Base-by-base conservation (phyloP, 108 stramenopile species). In the Schizochytrium sp. region DNA sequence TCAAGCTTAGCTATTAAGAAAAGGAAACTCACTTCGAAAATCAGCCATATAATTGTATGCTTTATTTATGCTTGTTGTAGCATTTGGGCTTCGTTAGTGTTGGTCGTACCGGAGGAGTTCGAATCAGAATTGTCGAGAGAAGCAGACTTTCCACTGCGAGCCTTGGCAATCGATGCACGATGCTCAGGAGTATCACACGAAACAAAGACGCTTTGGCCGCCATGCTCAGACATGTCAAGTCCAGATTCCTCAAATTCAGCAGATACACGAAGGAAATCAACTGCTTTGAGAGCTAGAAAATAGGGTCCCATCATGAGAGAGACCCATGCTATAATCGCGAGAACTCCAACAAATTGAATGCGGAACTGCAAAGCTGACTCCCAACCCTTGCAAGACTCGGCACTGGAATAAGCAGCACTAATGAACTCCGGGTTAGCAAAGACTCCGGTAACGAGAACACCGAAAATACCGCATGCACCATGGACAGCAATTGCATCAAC, bases 241-340 rank as follows among this genome's bases (percentile, higher is more conserved):
- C 92, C 92, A 2, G 58, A 58, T 59, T 89, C 89, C 88, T 92
- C 96, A 64, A 94, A 92, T 88, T 97, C 97, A 88, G 96, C 97
- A 58, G 95, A 56, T 4, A 95, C 94, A 45, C 96, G 96, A 91
- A 96, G 95, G 94, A 95, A 94, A 46, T 94, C 94, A 55, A 93
- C 46, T 3, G 61, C 87, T 76, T 95, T 92, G 53, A 96, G 89
- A 61, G 94, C 89, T 8, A 92, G 28, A 88, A 97, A 97, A 88
- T 95, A 95, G 3, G 95, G 95, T 64, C 92, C 73, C 96, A 96
- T 96, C 87, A 94, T 95, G 4, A 61, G 72, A 15, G 73, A 55
- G 17, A 95, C 95, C 97, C 97, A 98, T 4, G 93, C 96, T 15
- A 95, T 38, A 87, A 97, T 91, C 87, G 93, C 96, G 10, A 96